Percentiles rank a stretch among this genome's conserved stretches.
Evolutionary conservation across 2,329 filamentous ascomycete genomes (phyloP).

Genomic region (Aciculosporium take): DNA sequence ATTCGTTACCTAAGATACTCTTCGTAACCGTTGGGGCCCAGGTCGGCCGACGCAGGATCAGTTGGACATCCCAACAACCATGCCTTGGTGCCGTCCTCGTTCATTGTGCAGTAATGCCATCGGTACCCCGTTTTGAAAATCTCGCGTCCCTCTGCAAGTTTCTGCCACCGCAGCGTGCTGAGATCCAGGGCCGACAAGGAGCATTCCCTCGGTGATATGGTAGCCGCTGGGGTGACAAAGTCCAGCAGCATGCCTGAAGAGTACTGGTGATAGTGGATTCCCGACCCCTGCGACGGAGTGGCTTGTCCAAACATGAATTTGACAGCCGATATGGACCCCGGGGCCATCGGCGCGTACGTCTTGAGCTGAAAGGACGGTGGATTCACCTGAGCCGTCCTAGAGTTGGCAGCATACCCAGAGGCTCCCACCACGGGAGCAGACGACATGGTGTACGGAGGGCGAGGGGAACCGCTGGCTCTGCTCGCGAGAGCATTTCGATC

Average conservation of each 20-base stretch:
- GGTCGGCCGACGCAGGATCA: constrained; percentile 50
- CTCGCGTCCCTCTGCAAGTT: constrained; percentile 83
- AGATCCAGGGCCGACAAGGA: constrained; percentile 83
- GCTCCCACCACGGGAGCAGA: constrained; percentile 39
- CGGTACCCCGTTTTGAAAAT: constrained; percentile 85
- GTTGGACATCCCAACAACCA: constrained; percentile 91
- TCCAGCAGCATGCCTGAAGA: constrained; percentile 86
- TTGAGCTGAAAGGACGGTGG: constrained; percentile 52
- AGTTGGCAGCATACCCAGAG: constrained; percentile 54
- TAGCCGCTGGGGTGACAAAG: constrained; percentile 82
- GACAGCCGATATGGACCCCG: constrained; percentile 76
- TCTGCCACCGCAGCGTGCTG: constrained; percentile 81
- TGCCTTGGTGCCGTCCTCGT: constrained; percentile 86
- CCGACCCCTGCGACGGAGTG: constrained; percentile 76
- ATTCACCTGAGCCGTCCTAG: constrained; percentile 51
- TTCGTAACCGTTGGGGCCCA: constrained; percentile 59
- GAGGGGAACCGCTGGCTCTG: constrained; percentile 34
- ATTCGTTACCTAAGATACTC: constrained; percentile 58
- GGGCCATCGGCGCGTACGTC: constrained; percentile 68
- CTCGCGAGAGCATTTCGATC: constrained; percentile 30
- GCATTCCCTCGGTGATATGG: constrained; percentile 74
- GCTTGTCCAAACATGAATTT: constrained; percentile 73
- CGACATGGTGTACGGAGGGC: constrained; percentile 36
- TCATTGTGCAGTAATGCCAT: constrained; percentile 97
- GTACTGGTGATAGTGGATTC: constrained; percentile 90